Conservation (phyloP, 2,329 filamentous ascomycete genomes). For the Juglanconis oblonga region DNA sequence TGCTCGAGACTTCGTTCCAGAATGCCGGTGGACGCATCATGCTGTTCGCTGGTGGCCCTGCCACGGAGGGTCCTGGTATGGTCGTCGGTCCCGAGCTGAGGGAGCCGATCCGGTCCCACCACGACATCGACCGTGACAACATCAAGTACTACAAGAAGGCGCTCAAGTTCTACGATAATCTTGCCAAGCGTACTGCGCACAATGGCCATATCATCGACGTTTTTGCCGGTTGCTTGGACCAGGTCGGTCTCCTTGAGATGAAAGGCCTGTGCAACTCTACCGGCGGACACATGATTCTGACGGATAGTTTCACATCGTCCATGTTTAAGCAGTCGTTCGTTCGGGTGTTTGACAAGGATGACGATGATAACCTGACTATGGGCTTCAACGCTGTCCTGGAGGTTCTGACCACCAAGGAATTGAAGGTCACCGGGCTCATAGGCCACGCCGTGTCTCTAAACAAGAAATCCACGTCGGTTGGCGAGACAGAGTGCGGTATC, state of each 20-base stretch:
- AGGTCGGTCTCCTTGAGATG: slow-evolving; percentile 97
- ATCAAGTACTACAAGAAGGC: slow-evolving; percentile 99
- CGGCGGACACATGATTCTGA: slow-evolving; percentile 96
- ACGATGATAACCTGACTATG: slow-evolving; percentile 91
- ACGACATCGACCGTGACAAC: slow-evolving; percentile 97
- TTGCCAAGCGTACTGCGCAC: slow-evolving; percentile 91
- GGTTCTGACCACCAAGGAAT: slow-evolving; percentile 93
- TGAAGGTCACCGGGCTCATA: slow-evolving; percentile 96
- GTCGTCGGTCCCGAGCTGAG: slow-evolving; percentile 94
- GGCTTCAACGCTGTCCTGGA: slow-evolving; percentile 96
- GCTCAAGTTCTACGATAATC: slow-evolving; percentile 92
- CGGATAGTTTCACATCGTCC: slow-evolving; percentile 96
- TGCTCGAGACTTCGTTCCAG: slow-evolving; percentile 92
- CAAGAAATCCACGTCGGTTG: slow-evolving; percentile 96
- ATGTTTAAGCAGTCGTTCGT: slow-evolving; percentile 99
- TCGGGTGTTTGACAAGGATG: slow-evolving; percentile 95
- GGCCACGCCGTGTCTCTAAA: slow-evolving; percentile 95
- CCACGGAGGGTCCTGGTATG: slow-evolving; percentile 94
- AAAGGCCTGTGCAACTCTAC: slow-evolving; percentile 95
- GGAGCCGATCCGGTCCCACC: slow-evolving; percentile 95
- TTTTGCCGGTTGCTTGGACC: slow-evolving; percentile 94
- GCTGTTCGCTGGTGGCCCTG: slow-evolving; percentile 92
- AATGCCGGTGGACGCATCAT: slow-evolving; percentile 94
- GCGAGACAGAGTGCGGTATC: slow-evolving; percentile 96
- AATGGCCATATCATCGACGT: slow-evolving; percentile 98